Evolutionary conservation across 192 early-diverging fungal genomes (phyloP), one percentile per base, ranked within the genome.

Genomic region (Coemansia pectinata): DNA sequence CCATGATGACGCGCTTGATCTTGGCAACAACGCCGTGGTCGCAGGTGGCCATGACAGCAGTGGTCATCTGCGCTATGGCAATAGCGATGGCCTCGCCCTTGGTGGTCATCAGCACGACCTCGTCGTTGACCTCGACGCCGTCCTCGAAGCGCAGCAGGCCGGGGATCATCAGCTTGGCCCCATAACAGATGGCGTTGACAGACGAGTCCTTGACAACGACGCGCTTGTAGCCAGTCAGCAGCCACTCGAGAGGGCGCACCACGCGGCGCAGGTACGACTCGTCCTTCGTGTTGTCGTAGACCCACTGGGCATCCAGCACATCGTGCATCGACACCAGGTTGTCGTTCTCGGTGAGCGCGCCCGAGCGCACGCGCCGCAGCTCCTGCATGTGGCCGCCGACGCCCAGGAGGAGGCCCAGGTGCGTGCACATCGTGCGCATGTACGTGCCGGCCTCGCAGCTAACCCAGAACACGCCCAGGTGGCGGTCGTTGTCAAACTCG

Each of bases 1-100:
- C 97, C 97, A 99, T 99, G 67, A 99, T 98, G 33, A 99, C 97
- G 73, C 97, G 92, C 92, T 99, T 99, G 77, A 99, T 97, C 88
- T 97, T 97, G 74, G 97, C 95, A 64, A 99, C 95, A 11, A 98
- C 95, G 52, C 95, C 95, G 74, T 97, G 95, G 71, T 97, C 95
- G 84, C 92, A 93, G 7, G 95, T 92, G 34, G 92, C 95, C 96
- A 99, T 96, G 50, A 96, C 95, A 29, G 95, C 91, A 1, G 97
- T 99, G 42, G 92, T 94, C 97, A 99, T 99, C 79, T 93, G 90
- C 11, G 96, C 96, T 77, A 95, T 93, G 60, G 90, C 96, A n/a
- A 99, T 86, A 17, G 97, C 97, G 72, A 99, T 97, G 39, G 97
- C 97, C 78, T 99, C 97, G 67, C 97, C 97, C 90, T 99, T 99